Evolutionary conservation across 116 monocot genomes (phyloP).

Genomic region (Posidonia oceanica): DNA sequence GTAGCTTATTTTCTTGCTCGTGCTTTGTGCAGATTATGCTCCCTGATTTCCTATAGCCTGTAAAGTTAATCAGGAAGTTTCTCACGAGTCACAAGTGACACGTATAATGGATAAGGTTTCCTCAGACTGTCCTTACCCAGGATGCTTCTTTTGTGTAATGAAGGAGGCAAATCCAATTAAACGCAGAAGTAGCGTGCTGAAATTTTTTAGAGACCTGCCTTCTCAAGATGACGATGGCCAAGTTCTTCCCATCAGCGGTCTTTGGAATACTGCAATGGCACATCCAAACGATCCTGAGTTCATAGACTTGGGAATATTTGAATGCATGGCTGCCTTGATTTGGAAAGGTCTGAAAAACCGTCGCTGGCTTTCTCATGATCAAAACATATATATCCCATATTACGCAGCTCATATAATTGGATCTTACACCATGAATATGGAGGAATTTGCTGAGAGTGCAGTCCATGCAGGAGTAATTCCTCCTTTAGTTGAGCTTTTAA

Average conservation of each 20-base stretch:
- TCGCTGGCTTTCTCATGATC: slow-evolving; percentile 90
- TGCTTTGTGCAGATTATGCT: too few species aligned
- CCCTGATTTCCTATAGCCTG: too few species aligned
- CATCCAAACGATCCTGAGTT: slow-evolving; percentile 98
- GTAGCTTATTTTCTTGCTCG: too few species aligned
- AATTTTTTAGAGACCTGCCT: slow-evolving; percentile 96
- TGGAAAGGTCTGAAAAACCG: slow-evolving; percentile 93
- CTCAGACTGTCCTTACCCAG: slow-evolving; percentile 84
- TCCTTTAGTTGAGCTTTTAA: slow-evolving; percentile 83
- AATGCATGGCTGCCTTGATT: slow-evolving; percentile 92
- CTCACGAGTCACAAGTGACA: not conserved
- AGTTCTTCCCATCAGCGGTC: slow-evolving; percentile 93
- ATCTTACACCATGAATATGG: slow-evolving; percentile 99
- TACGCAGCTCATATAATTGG: slow-evolving; percentile 99
- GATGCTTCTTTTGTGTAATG: slow-evolving; percentile 99
- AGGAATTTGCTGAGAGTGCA: slow-evolving; percentile 85
- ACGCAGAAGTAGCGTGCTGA: slow-evolving; percentile 65
- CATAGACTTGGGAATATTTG: slow-evolving; percentile 90
- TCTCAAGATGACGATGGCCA: slow-evolving; percentile 94
- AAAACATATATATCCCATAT: slow-evolving; percentile 97
- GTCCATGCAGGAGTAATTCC: slow-evolving; percentile 90
- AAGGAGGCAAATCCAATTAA: slow-evolving; percentile 87
- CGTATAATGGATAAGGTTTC: slow-evolving; percentile 62
- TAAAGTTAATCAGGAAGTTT: too few species aligned
- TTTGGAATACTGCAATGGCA: slow-evolving; percentile 99